These are phyloP conservation scores for Xylariaceae sp. DNA, from an alignment of 2,329 filamentous ascomycete genomes.

Conservation along the genomic window DNA sequence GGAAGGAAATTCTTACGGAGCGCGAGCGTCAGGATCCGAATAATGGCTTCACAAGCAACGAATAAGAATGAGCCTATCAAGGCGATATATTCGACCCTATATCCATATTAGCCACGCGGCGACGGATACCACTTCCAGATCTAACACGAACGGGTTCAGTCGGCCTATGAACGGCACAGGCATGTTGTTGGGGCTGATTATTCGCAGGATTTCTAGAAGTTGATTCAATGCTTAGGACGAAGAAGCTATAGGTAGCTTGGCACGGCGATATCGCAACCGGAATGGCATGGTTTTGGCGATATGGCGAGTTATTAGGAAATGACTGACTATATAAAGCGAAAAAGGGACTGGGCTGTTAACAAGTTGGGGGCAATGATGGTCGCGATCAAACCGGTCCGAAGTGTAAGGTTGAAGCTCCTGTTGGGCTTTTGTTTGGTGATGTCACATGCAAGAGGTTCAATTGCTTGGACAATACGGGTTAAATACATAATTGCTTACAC, in stretches of 20 bases:
- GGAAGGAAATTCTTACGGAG: conserved; percentile 56
- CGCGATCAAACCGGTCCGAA: background rate
- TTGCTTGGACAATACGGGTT: background rate
- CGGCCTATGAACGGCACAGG: conserved; percentile 39
- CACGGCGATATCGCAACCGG: conserved; percentile 20
- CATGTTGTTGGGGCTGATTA: conserved; percentile 25
- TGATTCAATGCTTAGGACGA: conserved; percentile 6
- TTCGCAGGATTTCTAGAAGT: background rate
- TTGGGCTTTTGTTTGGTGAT: conserved; percentile 11
- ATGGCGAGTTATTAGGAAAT: background rate
- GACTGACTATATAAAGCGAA: background rate
- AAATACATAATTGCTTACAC: background rate
- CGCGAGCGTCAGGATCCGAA: conserved; percentile 80
- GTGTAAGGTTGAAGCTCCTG: background rate
- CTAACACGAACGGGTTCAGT: conserved; percentile 33
- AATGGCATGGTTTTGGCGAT: conserved; percentile 14
- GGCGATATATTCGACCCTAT: conserved; percentile 78
- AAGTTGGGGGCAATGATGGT: too few relatives aligned
- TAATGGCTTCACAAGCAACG: conserved; percentile 73
- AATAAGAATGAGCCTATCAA: conserved; percentile 78
- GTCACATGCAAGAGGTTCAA: conserved; percentile 20
- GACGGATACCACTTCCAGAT: background rate
- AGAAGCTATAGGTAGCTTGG: conserved; percentile 13
- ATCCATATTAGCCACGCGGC: conserved; percentile 12
- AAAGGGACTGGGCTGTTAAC: background rate